Evolutionary conservation across 257 asterid species (phyloP).

Genomic region (Fraxinus cuspidata): DNA sequence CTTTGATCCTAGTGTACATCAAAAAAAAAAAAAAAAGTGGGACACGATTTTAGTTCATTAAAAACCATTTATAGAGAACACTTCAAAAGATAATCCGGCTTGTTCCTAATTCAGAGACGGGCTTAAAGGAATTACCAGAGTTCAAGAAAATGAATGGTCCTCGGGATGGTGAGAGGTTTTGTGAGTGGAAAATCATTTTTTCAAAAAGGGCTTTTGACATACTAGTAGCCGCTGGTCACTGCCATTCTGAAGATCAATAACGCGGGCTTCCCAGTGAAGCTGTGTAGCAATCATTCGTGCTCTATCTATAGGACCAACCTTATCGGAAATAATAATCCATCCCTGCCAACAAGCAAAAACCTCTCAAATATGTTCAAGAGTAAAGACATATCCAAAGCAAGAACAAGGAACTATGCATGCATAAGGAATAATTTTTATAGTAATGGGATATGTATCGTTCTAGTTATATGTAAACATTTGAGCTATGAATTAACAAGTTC

Average conservation of each 20-base stretch:
- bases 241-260: slow-evolving; percentile 80
- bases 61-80: background rate
- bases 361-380: slow-evolving; percentile 9
- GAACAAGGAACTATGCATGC: background rate
- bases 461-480: background rate
- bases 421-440: background rate
- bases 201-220: slow-evolving; percentile 84
- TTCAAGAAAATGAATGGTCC: slow-evolving; percentile 40
- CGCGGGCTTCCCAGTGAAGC: slow-evolving; percentile 93
- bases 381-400: background rate
- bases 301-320: slow-evolving; percentile 53
- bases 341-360: slow-evolving; percentile 56
- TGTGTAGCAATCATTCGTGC: slow-evolving; percentile 66
- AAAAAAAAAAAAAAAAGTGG: background rate
- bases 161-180: slow-evolving; percentile 32
- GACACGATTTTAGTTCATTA: background rate
- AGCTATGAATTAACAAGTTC: background rate
- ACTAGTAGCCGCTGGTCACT: slow-evolving; percentile 84
- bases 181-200: slow-evolving; percentile 57
- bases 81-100: background rate
- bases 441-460: background rate
- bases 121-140: slow-evolving; percentile 39
- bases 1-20: slow-evolving; percentile 28
- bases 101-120: background rate
- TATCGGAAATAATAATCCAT: slow-evolving; percentile 81